Evolutionary conservation across 192 early-diverging fungal species (phyloP).

Genomic region (Rhizophagus prolifer): DNA sequence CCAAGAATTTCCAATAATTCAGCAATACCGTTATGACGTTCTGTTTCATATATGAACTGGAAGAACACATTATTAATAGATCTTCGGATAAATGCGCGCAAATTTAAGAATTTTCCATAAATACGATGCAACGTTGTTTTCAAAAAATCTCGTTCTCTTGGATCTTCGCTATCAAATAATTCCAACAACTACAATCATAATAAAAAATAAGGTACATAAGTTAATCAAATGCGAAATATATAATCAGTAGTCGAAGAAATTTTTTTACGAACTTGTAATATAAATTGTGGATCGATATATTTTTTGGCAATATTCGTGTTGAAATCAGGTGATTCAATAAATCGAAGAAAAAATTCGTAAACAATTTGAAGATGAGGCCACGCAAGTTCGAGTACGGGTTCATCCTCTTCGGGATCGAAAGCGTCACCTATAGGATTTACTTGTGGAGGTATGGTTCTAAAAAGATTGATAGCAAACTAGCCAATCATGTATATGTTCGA

Average conservation of each 20-base stretch:
- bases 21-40: constrained; percentile 96
- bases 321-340: constrained; percentile 98
- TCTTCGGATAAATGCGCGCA: constrained; percentile 94
- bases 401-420: constrained; percentile 99
- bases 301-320: constrained; percentile 95
- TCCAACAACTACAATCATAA: constrained; percentile 73
- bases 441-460: constrained; percentile 95
- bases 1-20: constrained; percentile 98
- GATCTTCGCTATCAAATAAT: constrained; percentile 99
- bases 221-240: too few relatives aligned
- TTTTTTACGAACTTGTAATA: constrained; percentile 66
- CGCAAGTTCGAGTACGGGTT: constrained; percentile 92
- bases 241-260: neutral
- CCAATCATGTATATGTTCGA: constrained; percentile 18
- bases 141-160: constrained; percentile 95
- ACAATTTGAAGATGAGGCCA: constrained; percentile 99
- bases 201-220: constrained; percentile 3
- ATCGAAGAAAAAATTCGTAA: constrained; percentile 97
- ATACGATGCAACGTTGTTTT: constrained; percentile 98
- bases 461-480: constrained; percentile 91
- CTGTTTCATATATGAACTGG: constrained; percentile 96
- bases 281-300: constrained; percentile 95
- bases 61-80: constrained; percentile 99
- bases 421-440: constrained; percentile 93
- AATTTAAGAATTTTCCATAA: constrained; percentile 97